phyloP scores from a whole-genome alignment of 257 asterid genomes.

The Solanum piurae region DNA sequence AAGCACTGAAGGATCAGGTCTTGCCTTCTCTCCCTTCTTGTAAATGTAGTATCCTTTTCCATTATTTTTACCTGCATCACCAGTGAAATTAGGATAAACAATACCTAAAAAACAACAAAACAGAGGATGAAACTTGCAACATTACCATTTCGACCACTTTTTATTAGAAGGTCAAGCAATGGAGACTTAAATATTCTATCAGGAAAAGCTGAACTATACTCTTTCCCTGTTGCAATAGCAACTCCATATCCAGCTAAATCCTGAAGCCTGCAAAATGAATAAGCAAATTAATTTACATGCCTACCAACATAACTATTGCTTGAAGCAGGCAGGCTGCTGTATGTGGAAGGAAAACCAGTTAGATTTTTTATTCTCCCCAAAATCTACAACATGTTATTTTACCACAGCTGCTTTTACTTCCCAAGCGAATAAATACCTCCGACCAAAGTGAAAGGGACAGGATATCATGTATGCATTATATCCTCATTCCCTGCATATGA shows the following conservation, averaged over 20 bases:
- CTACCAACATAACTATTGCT: not conserved
- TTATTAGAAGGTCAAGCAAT: slow-evolving; percentile 62
- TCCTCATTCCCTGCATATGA: not conserved
- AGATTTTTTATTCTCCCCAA: not conserved
- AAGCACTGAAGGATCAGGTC: slow-evolving; percentile 78
- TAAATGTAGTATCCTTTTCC: slow-evolving; percentile 86
- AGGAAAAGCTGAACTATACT: slow-evolving; percentile 46
- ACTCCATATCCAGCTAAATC: slow-evolving; percentile 98
- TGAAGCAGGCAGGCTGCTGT: not conserved
- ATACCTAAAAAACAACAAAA: not conserved
- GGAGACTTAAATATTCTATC: slow-evolving; percentile 68
- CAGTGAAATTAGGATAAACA: not conserved
- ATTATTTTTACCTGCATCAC: slow-evolving; percentile 69
- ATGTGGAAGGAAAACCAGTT: not conserved
- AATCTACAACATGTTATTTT: not conserved
- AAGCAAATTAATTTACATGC: not conserved
- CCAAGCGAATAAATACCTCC: not conserved
- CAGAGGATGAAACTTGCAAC: not conserved
- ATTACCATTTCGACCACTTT: slow-evolving; percentile 83
- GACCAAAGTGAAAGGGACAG: not conserved
- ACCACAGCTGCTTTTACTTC: not conserved
- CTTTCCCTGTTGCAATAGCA: slow-evolving; percentile 53
- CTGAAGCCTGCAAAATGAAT: slow-evolving; percentile 55
- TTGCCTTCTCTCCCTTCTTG: slow-evolving; percentile 88
- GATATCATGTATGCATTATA: not conserved